phyloP scores from a whole-genome alignment of 768 basidiomycete genomes.

The Tubosaeta sp. region DNA sequence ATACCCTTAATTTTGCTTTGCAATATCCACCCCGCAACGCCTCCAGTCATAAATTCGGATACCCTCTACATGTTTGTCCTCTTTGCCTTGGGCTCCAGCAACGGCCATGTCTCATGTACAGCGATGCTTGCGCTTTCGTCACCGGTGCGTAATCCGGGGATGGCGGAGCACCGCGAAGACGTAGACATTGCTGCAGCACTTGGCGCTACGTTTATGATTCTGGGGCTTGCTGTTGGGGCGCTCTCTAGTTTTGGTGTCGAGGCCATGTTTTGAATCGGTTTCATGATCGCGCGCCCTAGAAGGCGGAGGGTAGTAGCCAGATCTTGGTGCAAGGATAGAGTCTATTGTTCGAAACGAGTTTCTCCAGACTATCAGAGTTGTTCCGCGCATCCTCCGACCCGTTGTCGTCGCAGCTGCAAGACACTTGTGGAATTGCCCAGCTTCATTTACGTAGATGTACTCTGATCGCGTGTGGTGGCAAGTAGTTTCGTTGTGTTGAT shows the following conservation, averaged over 20 bases:
- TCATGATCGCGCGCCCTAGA: too few relatives aligned
- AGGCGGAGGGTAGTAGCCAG: too few relatives aligned
- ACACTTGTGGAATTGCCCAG: too few relatives aligned
- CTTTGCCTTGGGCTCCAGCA: constrained; percentile 66
- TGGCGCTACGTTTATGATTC: constrained; percentile 71
- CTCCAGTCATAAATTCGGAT: constrained; percentile 67
- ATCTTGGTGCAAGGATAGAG: too few relatives aligned
- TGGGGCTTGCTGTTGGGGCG: constrained; percentile 73
- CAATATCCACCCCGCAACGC: constrained; percentile 60
- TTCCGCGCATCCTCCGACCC: too few relatives aligned
- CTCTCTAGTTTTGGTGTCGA: constrained; percentile 77
- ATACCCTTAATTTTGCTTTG: constrained; percentile 84
- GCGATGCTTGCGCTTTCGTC: constrained; percentile 90
- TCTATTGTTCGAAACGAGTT: too few relatives aligned
- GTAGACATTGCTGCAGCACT: constrained; percentile 87
- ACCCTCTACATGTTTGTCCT: constrained; percentile 69
- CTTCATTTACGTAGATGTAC: too few relatives aligned
- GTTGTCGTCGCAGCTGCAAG: too few relatives aligned
- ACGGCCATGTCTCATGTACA: too few relatives aligned
- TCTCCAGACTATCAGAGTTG: too few relatives aligned
- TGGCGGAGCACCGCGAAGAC: constrained; percentile 67
- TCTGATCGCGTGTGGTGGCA: too few relatives aligned
- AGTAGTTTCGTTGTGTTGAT: too few relatives aligned
- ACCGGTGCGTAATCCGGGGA: constrained; percentile 67
- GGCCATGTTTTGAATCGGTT: constrained; percentile 47